Conservation (phyloP, 495 filamentous ascomycete genomes). For the Darksidea phi region DNA sequence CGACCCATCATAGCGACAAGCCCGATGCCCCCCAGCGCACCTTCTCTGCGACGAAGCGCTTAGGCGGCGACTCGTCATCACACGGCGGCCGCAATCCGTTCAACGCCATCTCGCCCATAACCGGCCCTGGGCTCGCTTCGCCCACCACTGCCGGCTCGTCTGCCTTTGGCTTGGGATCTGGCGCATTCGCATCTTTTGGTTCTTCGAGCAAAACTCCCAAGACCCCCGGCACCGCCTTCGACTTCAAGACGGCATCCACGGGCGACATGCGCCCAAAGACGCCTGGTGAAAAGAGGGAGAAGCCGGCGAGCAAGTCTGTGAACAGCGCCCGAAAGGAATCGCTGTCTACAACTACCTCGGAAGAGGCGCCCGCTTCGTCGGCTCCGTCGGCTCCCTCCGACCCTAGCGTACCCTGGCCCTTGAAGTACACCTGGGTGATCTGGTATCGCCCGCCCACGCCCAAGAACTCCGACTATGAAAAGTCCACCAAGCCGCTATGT, state of each 20-base stretch:
- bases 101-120: conserved; percentile 71
- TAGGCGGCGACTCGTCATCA: conserved; percentile 72
- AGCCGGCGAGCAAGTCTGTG: conserved; percentile 19
- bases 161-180: conserved; percentile 89
- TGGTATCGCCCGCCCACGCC: conserved; percentile 94
- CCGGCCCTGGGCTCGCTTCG: conserved; percentile 68
- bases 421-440: conserved; percentile 91
- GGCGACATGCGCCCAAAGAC: conserved; percentile 42
- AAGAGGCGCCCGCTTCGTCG: conserved; percentile 29
- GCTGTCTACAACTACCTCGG: conserved; percentile 25
- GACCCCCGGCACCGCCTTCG: conserved; percentile 77
- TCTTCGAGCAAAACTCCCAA: conserved; percentile 79
- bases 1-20: conserved; percentile 58
- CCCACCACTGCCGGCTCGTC: conserved; percentile 84
- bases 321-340: conserved; percentile 30
- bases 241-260: conserved; percentile 54
- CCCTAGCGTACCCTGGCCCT: conserved; percentile 36
- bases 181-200: conserved; percentile 97
- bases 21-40: conserved; percentile 65
- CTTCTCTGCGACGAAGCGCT: conserved; percentile 64
- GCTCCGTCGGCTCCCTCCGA: conserved; percentile 31
- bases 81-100: conserved; percentile 83
- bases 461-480: conserved; percentile 98
- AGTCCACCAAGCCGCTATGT: conserved; percentile 85
- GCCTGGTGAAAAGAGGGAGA: conserved; percentile 65